Conservation (phyloP, 768 basidiomycete genomes). For the Hortiboletus campestris region DNA sequence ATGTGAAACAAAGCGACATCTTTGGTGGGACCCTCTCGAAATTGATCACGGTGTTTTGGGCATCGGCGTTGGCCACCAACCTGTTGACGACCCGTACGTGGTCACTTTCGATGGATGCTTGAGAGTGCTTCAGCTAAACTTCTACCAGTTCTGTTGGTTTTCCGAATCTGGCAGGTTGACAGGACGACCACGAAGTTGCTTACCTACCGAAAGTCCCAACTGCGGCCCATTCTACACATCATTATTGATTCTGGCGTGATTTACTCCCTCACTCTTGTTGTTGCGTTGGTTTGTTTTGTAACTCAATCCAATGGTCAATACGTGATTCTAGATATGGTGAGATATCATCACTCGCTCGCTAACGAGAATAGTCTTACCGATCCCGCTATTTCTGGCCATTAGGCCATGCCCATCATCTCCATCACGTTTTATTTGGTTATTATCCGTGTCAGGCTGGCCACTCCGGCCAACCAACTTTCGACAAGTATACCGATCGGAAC, state of each 20-base stretch:
- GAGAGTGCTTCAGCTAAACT: not conserved
- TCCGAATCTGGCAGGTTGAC: constrained; percentile 10
- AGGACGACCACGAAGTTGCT: not conserved
- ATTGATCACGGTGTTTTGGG: constrained; percentile 11
- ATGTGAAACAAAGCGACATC: not conserved
- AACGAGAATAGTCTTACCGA: not conserved
- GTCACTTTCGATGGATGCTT: not conserved
- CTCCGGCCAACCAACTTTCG: not conserved
- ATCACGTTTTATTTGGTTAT: constrained; percentile 16
- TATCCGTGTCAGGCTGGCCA: constrained; percentile 1
- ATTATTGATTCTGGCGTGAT: constrained; percentile 7
- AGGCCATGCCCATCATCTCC: constrained; percentile 10
- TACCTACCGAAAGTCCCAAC: not conserved
- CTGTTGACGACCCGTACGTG: constrained; percentile 10
- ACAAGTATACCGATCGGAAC: not conserved
- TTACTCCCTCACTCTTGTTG: constrained; percentile 8
- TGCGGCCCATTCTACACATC: not conserved
- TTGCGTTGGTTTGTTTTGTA: not conserved
- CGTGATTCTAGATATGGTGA: constrained; percentile 12
- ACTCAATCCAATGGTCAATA: constrained; percentile 3
- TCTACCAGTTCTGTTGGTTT: not conserved
- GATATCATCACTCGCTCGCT: not conserved
- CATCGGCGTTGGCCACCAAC: constrained; percentile 2
- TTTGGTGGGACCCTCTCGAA: not conserved
- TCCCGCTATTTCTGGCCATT: not conserved